A percentile compares a stretch with the other conserved stretches of the same genome.
Evolutionary conservation across 345 rosid genomes (phyloP).

Genomic region (Ceriops decandra): DNA sequence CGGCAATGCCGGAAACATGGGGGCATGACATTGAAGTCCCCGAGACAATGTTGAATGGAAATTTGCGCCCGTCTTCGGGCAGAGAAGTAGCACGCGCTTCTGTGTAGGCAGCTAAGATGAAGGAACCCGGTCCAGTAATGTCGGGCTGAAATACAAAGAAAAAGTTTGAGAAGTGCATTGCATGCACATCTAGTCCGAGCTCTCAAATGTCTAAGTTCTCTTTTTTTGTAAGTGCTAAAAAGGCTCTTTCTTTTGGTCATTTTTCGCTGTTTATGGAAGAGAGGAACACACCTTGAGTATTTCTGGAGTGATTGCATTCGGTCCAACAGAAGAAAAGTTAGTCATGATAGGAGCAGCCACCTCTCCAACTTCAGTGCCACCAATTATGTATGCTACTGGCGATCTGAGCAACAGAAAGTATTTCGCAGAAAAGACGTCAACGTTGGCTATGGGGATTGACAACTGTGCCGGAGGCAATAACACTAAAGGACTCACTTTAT

Average conservation of each 20-base stretch:
- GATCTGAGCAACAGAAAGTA: constrained; percentile 1
- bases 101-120: constrained; percentile 73
- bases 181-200: too few relatives aligned
- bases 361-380: constrained; percentile 9
- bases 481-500: constrained; percentile 2
- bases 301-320: constrained; percentile 18
- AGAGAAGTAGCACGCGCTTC: constrained; percentile 47
- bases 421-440: neutral
- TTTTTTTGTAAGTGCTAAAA: neutral
- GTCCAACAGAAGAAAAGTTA: constrained; percentile 20
- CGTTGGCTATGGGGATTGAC: neutral
- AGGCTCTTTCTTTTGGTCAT: neutral
- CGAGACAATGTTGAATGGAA: constrained; percentile 56
- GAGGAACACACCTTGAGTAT: constrained; percentile 19
- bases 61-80: constrained; percentile 43
- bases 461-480: neutral
- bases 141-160: constrained; percentile 45
- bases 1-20: constrained; percentile 23
- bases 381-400: constrained; percentile 22
- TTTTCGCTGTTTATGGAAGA: neutral
- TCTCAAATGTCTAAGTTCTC: too few relatives aligned
- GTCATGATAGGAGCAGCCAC: constrained; percentile 26
- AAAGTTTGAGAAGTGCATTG: too few relatives aligned
- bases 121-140: constrained; percentile 80
- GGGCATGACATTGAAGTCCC: constrained; percentile 71